Conservation (phyloP, 2,329 filamentous ascomycete species). For the Lasiodiplodia gonubiensis region DNA sequence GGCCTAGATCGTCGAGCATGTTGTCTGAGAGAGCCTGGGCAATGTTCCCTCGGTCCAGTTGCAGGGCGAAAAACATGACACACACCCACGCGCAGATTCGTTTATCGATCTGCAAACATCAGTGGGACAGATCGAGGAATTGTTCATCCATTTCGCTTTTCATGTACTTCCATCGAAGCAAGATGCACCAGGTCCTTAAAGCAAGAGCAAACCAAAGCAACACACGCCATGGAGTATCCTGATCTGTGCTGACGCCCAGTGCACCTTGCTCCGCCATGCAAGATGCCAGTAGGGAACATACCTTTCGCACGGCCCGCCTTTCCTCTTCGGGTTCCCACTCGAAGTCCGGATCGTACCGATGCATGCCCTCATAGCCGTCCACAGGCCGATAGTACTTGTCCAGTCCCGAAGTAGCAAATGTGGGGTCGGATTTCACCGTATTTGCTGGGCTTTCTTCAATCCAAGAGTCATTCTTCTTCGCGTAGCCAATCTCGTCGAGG, state of each 20-base stretch:
- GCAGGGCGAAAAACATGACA: conserved; percentile 60
- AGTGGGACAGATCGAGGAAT: neutral
- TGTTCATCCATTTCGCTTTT: neutral
- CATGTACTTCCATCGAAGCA: neutral
- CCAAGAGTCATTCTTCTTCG: conserved; percentile 26
- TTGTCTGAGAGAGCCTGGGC: conserved; percentile 45
- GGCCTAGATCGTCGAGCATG: conserved; percentile 39
- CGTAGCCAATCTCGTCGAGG: conserved; percentile 12
- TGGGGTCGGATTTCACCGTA: conserved; percentile 1
- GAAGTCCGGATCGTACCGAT: conserved; percentile 64
- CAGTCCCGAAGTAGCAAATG: conserved; percentile 45
- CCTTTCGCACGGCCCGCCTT: conserved; percentile 60
- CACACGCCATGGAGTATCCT: neutral
- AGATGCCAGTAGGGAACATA: conserved; percentile 37
- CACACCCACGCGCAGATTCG: conserved; percentile 60
- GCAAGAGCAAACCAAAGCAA: neutral
- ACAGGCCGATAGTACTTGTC: conserved; percentile 56
- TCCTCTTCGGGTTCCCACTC: conserved; percentile 65
- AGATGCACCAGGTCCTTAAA: neutral
- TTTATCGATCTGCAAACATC: conserved; percentile 52
- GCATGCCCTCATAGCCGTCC: conserved; percentile 63
- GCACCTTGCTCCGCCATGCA: neutral
- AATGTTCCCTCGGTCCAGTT: conserved; percentile 58
- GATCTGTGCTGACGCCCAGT: neutral
- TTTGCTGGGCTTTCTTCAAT: conserved; percentile 13